A percentile compares a stretch with the other conserved stretches of the same genome.
Conservation (phyloP, 2,329 filamentous ascomycete species). For the Dactylellina parvicollis region DNA sequence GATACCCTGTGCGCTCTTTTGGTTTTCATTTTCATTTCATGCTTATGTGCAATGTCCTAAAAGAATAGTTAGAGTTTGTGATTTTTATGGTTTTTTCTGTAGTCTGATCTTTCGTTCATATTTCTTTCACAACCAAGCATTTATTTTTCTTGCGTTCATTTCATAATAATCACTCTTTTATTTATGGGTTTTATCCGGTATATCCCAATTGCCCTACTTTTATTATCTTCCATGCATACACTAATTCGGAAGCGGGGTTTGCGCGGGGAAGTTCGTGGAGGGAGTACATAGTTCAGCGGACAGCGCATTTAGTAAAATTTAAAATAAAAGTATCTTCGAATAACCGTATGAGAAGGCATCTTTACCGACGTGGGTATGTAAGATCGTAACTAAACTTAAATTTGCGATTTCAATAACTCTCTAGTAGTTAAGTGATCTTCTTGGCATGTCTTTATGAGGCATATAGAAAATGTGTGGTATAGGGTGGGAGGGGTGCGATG, state of each 20-base stretch:
- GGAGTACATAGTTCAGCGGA: not conserved
- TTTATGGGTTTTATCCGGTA: constrained; percentile 17
- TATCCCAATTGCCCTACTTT: not conserved
- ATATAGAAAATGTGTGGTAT: too few relatives aligned
- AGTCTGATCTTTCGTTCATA: not conserved
- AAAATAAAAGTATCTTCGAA: constrained; percentile 2
- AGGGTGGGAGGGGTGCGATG: too few relatives aligned
- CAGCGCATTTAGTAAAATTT: not conserved
- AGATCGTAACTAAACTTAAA: too few relatives aligned
- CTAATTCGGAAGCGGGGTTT: not conserved
- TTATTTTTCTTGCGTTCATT: not conserved
- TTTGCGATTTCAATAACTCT: too few relatives aligned
- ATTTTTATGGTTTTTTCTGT: constrained; percentile 1
- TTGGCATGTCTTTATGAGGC: too few relatives aligned
- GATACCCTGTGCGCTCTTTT: constrained; percentile 40
- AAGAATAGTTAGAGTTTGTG: not conserved
- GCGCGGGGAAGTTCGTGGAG: not conserved
- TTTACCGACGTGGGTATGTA: too few relatives aligned
- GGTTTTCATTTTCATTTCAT: not conserved
- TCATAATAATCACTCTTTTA: not conserved
- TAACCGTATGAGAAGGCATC: too few relatives aligned
- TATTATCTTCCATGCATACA: constrained; percentile 14
- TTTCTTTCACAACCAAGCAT: not conserved
- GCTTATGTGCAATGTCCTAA: not conserved
- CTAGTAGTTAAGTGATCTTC: too few relatives aligned